A percentile compares a stretch with the other conserved stretches of the same genome.
Conservation (phyloP, 345 rosid genomes). For the Triadica sebifera region DNA sequence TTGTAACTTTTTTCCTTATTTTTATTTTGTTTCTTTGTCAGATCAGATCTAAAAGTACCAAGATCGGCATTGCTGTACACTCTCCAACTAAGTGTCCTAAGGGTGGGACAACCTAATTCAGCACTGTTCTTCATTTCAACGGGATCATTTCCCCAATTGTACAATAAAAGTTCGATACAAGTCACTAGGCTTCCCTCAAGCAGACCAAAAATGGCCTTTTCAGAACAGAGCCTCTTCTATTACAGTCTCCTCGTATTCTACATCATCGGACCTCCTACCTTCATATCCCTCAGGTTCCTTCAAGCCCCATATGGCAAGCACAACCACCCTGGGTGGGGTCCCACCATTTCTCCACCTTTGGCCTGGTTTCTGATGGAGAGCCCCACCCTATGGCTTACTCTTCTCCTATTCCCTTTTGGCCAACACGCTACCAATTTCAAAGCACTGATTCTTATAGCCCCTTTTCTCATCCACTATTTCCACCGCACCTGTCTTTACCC, state of each 20-base stretch:
- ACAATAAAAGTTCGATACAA: no score
- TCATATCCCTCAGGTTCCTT: slow-evolving; percentile 56
- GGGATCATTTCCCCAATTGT: background rate
- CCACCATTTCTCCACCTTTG: slow-evolving; percentile 58
- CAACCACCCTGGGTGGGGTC: slow-evolving; percentile 90
- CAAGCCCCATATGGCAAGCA: slow-evolving; percentile 97
- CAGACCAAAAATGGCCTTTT: slow-evolving; percentile 12
- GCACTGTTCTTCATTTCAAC: background rate
- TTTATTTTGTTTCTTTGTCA: background rate
- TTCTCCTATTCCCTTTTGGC: slow-evolving; percentile 69
- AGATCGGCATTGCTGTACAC: background rate
- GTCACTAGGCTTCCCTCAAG: background rate
- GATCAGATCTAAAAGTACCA: background rate
- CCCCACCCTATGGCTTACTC: slow-evolving; percentile 72
- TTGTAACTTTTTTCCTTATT: no score
- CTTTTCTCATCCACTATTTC: slow-evolving; percentile 75
- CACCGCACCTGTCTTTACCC: slow-evolving; percentile 81
- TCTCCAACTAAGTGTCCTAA: background rate
- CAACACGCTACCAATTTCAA: slow-evolving; percentile 52
- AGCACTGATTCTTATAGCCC: slow-evolving; percentile 57
- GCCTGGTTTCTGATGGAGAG: slow-evolving; percentile 98
- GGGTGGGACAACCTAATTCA: background rate
- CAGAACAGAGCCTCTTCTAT: slow-evolving; percentile 52
- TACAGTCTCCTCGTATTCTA: slow-evolving; percentile 52
- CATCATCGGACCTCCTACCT: slow-evolving; percentile 65